Conservation (phyloP, 1,139 yeast genomes). For the Maudiozyma humilis region DNA sequence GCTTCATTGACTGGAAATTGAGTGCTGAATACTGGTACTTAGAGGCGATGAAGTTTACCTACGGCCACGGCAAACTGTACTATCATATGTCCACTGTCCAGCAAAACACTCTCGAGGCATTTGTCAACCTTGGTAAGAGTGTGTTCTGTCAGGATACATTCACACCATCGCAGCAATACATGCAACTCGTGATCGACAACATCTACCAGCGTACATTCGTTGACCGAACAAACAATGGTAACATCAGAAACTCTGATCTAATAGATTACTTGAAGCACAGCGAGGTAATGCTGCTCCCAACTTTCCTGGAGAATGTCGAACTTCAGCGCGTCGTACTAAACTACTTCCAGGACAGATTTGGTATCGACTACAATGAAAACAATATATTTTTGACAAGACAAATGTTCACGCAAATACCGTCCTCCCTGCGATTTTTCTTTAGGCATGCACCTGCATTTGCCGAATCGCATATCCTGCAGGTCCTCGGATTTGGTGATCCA, state of each 20-base stretch:
- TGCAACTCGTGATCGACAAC: conserved; percentile 67
- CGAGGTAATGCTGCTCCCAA: conserved; percentile 34
- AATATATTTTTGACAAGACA: conserved; percentile 46
- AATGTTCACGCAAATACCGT: conserved; percentile 40
- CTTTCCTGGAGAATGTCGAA: conserved; percentile 40
- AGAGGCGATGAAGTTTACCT: conserved; percentile 58
- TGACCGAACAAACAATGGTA: conserved; percentile 30
- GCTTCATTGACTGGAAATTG: conserved; percentile 72
- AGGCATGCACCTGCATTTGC: conserved; percentile 71
- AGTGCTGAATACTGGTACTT: conserved; percentile 75
- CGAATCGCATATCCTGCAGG: conserved; percentile 61
- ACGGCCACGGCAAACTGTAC: conserved; percentile 72
- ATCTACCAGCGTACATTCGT: conserved; percentile 61
- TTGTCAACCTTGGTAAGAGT: conserved; percentile 68
- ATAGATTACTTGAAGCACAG: conserved; percentile 33
- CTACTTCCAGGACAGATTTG: conserved; percentile 58
- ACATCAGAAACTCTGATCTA: conserved; percentile 26
- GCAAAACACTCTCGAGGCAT: conserved; percentile 69
- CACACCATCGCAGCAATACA: conserved; percentile 71
- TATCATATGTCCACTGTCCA: conserved; percentile 81
- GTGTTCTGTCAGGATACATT: conserved; percentile 74
- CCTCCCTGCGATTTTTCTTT: conserved; percentile 63
- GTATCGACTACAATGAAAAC: conserved; percentile 57
- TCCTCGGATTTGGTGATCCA: conserved; percentile 70
- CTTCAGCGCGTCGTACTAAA: conserved; percentile 60